Conservation (phyloP, 139 green algal species). For the Tetraselmis striata region DNA sequence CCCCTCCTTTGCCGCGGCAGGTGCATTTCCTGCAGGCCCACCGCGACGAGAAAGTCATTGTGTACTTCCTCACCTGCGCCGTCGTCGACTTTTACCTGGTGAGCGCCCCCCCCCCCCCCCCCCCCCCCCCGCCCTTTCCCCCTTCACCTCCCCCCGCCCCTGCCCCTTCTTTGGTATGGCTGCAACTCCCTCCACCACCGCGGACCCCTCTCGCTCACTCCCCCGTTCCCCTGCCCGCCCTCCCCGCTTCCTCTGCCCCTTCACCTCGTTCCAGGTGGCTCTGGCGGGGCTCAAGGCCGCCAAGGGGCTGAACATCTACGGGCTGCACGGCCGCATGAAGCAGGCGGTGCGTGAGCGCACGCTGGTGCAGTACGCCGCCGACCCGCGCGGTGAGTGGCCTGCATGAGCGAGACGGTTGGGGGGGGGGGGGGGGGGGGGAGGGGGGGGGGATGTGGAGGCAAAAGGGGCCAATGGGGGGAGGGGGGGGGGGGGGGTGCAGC, state of each 20-base stretch:
- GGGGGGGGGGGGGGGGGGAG: no score
- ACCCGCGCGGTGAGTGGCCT: slow-evolving; percentile 17
- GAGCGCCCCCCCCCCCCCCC: background rate
- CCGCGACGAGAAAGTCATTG: slow-evolving; percentile 71
- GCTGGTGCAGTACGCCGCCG: slow-evolving; percentile 54
- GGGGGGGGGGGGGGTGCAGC: no score
- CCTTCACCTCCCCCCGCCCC: background rate
- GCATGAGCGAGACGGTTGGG: no score
- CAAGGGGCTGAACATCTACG: slow-evolving; percentile 6
- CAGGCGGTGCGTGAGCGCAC: slow-evolving; percentile 63
- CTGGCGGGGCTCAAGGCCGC: background rate
- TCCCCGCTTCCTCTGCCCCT: background rate
- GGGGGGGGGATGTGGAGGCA: no score
- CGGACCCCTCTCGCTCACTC: background rate
- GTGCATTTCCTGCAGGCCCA: slow-evolving; percentile 35
- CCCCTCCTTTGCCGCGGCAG: slow-evolving; percentile 30
- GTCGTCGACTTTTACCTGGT: slow-evolving; percentile 68
- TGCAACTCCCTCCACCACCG: no score
- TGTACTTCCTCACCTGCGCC: slow-evolving; percentile 94
- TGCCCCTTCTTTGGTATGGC: background rate
- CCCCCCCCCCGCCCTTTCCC: no score
- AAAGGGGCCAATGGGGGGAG: no score
- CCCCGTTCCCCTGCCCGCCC: background rate
- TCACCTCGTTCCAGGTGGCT: background rate
- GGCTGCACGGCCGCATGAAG: slow-evolving; percentile 88